Base-by-base conservation (phyloP, 2,329 filamentous ascomycete genomes). In the Coleophoma cylindrospora region DNA sequence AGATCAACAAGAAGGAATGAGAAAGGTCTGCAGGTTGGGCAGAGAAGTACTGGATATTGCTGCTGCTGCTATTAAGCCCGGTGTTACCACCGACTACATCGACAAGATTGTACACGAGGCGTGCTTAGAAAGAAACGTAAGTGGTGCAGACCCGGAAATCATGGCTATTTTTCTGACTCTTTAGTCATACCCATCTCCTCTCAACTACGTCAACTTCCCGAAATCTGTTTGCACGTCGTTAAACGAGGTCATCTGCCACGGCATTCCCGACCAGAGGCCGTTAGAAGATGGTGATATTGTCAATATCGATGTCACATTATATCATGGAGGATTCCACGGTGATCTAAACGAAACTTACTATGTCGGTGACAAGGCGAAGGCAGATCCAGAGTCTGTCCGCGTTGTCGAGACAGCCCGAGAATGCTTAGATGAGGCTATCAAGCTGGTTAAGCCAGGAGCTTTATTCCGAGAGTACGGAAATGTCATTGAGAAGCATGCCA, bases 341-440 rank as follows among this genome's bases (percentile, higher is more conserved):
- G 94, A 99, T 68, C 75, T 99, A 49, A 99, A 99, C 73, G 94
- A 99, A 74, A 99, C 94, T 12, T 99, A 97, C 73, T 99, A 99
- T 67, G 88, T 99, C 44, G 94, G 94, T 50, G 87, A 95, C 60
- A 90, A 87, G 64, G 89, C 94, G 40, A 81, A 82, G 63, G 83
- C 87, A 9, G 86, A 97, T 63, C 83, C 90, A 1, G 91, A 97
- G 59, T 82, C 87, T 3, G 90, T 97, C 32, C 84, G 91, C 33
- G 89, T 99, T 0, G 89, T 95, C 1, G 94, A 99, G 71, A 84
- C 91, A 6, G 84, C 94, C 15, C 81, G 94, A 60, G 88, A 96
- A 69, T 96, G 88, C 64, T 74, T 99, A 38, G 86, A 95, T n/a
- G 83, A 90, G 68, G 84, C 94, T 3, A 97, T 97, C 65, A 86